Base-by-base conservation (phyloP, 228 moss, liverwort and hornwort species). In the Sphagnum fallax region DNA sequence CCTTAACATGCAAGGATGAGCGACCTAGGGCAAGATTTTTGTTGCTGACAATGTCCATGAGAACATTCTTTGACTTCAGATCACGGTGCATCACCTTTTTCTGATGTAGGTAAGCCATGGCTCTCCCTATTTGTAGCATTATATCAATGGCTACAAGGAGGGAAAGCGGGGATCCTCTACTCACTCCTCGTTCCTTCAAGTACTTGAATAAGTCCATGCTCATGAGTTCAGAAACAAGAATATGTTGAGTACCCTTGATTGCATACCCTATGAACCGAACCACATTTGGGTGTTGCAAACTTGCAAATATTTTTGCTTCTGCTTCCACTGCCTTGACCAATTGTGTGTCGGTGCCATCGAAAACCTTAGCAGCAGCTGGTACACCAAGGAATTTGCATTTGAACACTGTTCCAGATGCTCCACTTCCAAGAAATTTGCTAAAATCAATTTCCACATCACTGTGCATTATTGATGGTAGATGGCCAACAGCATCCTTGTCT, bases 361-460 rank as follows among this genome's bases (percentile, higher is more conserved):
- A 12, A 18, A 48, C 66, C 16, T 73, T 84, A 57, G 78, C 81
- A 16, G 69, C 64, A 16, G 71, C 78, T 16, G 75, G 73, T 74
- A 78, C 66, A 64, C 84, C 84, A 4, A 84, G 81, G 67, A 75
- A 81, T 69, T 81, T 84, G 74, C 81, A 84, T 60, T 84, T 81
- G 48, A 69, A 75, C 8, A 81, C 81, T 10, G 75, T 78, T 51
- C 84, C 84, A 18, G 65, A 18, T 3, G 78, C 68, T 8, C 81
- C 78, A 32, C 60, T 67, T 49, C 78, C 81, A 51, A 78, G 66
- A 49, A 53, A 32, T 32, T 32, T 32, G 32, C 0, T 32, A 32
- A 0, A 1, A 32, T 32, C 32, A 32, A 32, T 32, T 32, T 32
- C 32, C 32, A 32, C 32, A 32, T 32, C 32, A 32, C 32, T 32